phyloP scores from a whole-genome alignment of 1,284 basidiomycete genomes.

The Ustilago sp. region DNA sequence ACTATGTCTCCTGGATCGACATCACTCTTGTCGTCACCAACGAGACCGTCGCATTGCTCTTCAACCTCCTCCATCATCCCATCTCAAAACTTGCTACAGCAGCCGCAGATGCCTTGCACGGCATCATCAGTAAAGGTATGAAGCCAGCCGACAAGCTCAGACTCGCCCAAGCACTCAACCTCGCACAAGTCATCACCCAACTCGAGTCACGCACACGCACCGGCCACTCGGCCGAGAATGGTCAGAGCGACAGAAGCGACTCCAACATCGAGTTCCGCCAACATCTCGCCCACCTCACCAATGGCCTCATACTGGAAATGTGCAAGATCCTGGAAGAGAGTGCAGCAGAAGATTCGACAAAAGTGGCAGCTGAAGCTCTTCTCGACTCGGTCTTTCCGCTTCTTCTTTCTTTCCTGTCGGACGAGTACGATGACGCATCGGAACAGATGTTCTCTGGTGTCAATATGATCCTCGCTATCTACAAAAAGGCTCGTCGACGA shows the following conservation, averaged over 20 bases:
- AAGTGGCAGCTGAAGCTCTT: constrained; percentile 77
- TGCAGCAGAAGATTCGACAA: constrained; percentile 75
- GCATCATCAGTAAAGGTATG: constrained; percentile 90
- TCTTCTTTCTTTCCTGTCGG: constrained; percentile 87
- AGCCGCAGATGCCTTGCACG: constrained; percentile 81
- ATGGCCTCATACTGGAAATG: constrained; percentile 85
- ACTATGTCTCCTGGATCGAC: constrained; percentile 98
- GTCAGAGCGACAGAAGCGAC: constrained; percentile 75
- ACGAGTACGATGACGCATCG: constrained; percentile 74
- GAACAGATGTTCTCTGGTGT: constrained; percentile 64
- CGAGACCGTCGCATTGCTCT: constrained; percentile 85
- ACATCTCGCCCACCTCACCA: constrained; percentile 85
- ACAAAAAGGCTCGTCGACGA: constrained; percentile 64
- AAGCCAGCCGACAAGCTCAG: constrained; percentile 92
- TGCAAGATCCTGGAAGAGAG: constrained; percentile 81
- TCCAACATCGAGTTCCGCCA: constrained; percentile 85
- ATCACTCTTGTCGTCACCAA: constrained; percentile 95
- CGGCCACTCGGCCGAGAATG: constrained; percentile 22
- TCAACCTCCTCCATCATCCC: constrained; percentile 79
- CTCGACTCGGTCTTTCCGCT: constrained; percentile 82
- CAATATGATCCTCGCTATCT: constrained; percentile 58
- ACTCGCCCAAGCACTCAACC: constrained; percentile 87
- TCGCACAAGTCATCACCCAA: constrained; percentile 54
- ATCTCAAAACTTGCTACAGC: constrained; percentile 81
- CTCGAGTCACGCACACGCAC: constrained; percentile 62